Conservation (phyloP, 2,329 filamentous ascomycete genomes). For the Fusarium irregulare region DNA sequence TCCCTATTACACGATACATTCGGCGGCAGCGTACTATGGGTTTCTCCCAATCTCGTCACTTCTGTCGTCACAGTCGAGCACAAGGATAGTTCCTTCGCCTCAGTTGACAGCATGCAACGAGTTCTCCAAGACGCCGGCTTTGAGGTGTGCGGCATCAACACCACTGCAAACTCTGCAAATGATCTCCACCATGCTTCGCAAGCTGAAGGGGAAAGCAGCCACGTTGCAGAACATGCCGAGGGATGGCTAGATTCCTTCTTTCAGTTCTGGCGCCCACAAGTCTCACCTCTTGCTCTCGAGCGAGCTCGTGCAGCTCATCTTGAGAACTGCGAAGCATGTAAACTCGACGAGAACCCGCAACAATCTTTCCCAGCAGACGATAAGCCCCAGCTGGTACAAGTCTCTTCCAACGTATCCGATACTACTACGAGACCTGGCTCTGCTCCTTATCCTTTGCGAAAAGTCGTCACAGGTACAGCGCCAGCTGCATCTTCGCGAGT, state of each 20-base stretch:
- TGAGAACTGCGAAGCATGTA: constrained; percentile 54
- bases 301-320: constrained; percentile 50
- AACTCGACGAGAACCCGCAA: constrained; percentile 21
- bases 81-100: constrained; percentile 54
- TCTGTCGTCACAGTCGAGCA: constrained; percentile 74
- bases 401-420: constrained; percentile 18
- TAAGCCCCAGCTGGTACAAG: constrained; percentile 17
- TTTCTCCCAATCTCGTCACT: constrained; percentile 77
- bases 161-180: constrained; percentile 49
- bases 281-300: constrained; percentile 40
- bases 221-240: constrained; percentile 29
- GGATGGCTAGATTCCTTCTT: constrained; percentile 49
- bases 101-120: constrained; percentile 56
- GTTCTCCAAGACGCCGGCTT: constrained; percentile 69
- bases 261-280: constrained; percentile 46
- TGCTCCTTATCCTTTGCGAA: constrained; percentile 36
- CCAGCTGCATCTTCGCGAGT: constrained; percentile 57
- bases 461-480: constrained; percentile 32
- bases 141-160: constrained; percentile 64
- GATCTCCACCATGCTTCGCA: constrained; percentile 44
- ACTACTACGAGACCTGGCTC: constrained; percentile 14
- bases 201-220: constrained; percentile 42
- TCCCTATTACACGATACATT: constrained; percentile 63
- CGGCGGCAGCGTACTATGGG: constrained; percentile 62
- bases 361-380: constrained; percentile 2